These are phyloP conservation scores for Salvia sclarea DNA, from an alignment of 305 asterid genomes.

Conservation along the genomic window DNA sequence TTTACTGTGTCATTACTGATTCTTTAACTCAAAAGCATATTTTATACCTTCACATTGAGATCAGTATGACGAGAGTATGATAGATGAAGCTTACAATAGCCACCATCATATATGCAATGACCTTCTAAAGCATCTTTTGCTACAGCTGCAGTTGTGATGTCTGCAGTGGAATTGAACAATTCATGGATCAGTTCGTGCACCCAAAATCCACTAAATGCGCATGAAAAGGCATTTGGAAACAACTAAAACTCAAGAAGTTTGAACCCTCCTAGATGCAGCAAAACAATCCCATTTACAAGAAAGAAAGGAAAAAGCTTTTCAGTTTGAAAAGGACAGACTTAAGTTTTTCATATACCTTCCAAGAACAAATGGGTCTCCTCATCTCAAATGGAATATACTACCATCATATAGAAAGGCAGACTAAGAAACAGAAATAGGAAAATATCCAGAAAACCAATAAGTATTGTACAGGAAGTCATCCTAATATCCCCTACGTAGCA, in stretches of 20 bases:
- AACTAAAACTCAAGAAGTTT: constrained; percentile 1
- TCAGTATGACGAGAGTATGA: constrained; percentile 97
- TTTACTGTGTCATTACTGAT: constrained; percentile 20
- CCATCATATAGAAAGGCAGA: background rate
- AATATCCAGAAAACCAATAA: background rate
- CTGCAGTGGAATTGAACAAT: constrained; percentile 42
- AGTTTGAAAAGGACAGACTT: background rate
- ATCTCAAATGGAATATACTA: background rate
- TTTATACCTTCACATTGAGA: constrained; percentile 84
- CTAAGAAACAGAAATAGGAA: background rate
- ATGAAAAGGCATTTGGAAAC: background rate
- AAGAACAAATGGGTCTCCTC: background rate
- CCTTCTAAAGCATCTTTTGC: constrained; percentile 85
- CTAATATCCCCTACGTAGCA: background rate
- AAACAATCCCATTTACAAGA: constrained; percentile 5
- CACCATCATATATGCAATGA: constrained; percentile 94
- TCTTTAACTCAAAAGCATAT: constrained; percentile 43
- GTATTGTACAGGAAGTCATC: background rate
- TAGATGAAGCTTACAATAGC: constrained; percentile 98
- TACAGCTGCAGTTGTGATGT: constrained; percentile 61
- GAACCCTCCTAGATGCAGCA: constrained; percentile 3
- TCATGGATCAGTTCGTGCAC: constrained; percentile 17
- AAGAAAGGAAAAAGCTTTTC: background rate
- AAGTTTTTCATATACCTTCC: background rate
- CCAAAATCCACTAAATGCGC: background rate